Evolutionary conservation across 1,284 basidiomycete species (phyloP).

Genomic region (Ustilago shanxiensis): DNA sequence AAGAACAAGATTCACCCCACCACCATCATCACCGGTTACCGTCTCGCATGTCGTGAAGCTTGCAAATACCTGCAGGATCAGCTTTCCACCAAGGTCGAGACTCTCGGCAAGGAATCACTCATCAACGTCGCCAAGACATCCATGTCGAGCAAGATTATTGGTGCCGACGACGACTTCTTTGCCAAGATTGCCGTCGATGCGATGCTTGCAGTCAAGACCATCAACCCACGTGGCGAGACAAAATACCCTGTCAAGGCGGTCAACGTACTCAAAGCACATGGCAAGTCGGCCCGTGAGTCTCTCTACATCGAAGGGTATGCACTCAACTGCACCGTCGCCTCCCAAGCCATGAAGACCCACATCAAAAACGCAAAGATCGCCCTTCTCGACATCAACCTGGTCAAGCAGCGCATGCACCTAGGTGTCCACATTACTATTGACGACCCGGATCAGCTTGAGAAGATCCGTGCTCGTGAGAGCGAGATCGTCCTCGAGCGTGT

Average conservation of each 20-base stretch:
- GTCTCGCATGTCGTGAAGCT: conserved; percentile 95
- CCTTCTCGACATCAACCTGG: conserved; percentile 97
- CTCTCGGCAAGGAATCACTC: conserved; percentile 88
- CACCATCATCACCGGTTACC: conserved; percentile 98
- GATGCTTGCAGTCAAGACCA: conserved; percentile 96
- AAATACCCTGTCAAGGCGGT: conserved; percentile 99
- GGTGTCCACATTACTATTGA: conserved; percentile 98
- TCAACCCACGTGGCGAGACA: conserved; percentile 93
- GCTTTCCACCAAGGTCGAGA: conserved; percentile 92
- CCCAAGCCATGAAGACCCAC: conserved; percentile 98
- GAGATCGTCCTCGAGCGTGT: conserved; percentile 97
- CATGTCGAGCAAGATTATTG: conserved; percentile 99
- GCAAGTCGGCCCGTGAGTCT: conserved; percentile 93
- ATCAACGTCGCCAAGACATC: conserved; percentile 98
- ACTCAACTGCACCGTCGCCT: conserved; percentile 97
- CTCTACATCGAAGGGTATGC: conserved; percentile 97
- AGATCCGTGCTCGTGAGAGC: conserved; percentile 92
- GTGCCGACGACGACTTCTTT: conserved; percentile 97
- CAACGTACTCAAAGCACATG: conserved; percentile 99
- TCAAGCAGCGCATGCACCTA: conserved; percentile 96
- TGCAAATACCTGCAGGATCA: conserved; percentile 99
- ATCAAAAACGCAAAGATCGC: conserved; percentile 95
- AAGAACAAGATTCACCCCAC: conserved; percentile 99
- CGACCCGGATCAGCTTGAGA: conserved; percentile 92
- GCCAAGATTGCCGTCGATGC: conserved; percentile 98